Base-by-base conservation (phyloP, 1,284 basidiomycete genomes). In the Microbotryomycetes sp. region DNA sequence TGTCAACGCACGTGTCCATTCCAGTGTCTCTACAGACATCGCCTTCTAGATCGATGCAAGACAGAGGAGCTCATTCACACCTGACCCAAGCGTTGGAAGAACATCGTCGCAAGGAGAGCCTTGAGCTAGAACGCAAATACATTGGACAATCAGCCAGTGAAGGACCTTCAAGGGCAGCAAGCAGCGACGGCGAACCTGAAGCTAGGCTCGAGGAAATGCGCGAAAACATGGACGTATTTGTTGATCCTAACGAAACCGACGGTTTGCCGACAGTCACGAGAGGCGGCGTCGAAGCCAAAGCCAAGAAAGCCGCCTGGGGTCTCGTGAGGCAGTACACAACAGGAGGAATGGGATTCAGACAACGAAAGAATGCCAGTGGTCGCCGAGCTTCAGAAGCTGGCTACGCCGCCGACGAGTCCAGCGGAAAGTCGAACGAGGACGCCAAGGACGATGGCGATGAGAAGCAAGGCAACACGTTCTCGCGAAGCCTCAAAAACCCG, bases 231-330 rank as follows among this genome's bases (percentile, higher is more conserved):
- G 68, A 72, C 29, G 74, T 75, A 23, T 78, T 74, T 57, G 76
- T 79, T 53, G 76, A 75, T 30, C 74, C 76, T 1, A 75, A 75
- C 28, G 79, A 80, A 68, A 75, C 73, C 46, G 78, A 78, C 58
- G 79, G 79, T 2, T 61, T 80, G 50, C 79, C 78, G 0, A 73
- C 71, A 16, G 59, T 75, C 4, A 62, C 63, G 0, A 64, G 70
- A 23, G 36, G 36, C 19, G 54, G 64, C 6, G 60, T 65, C 7
- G 61, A 60, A 26, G 60, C 56, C 30, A 58, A 61, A 30, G 68
- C 70, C 48, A 50, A 63, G 7, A 67, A 71, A 14, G 68, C 70
- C 3, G 78, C 78, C 0, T 71, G 64, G 49, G 71, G 73, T 29
- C 71, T 79, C 26, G 78, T 80, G 29, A 69, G 76, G 30, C 73